Evolutionary conservation across 768 basidiomycete genomes (phyloP), one percentile per base, ranked within the genome.

Genomic region (Polyporus arcularius): DNA sequence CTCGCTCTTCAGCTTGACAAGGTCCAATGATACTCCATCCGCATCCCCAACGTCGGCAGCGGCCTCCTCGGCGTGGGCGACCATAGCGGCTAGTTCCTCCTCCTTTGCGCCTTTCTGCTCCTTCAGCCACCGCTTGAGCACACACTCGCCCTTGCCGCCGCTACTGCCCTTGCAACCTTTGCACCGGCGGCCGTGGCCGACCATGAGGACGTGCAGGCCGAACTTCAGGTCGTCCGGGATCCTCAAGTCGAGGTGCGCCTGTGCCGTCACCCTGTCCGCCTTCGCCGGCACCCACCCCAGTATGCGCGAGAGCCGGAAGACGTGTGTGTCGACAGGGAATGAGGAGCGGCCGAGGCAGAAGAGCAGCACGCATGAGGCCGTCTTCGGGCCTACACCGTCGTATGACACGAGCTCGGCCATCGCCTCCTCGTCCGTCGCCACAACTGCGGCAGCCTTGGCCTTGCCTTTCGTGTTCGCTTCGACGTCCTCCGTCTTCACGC

Each of bases 311-410:
- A 86, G 68, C 14, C 85, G 75, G 65, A 79, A 86, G 28, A 87
- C 80, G 61, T 86, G 85, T 8, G 86, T 87, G 61, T 87, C 85
- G 51, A 87, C 86, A 0, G 86, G 83, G 57, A 87, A 86, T 0
- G 83, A 82, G 47, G 82, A 75, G n/a, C 85, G 75, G 4, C 81
- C 84, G 7, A 87, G 74, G 63, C 83, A 85, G 68, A 87, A 85
- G 26, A 85, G 74, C 12, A 86, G 70, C 0, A 87, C 85, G 60
- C 85, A 87, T 0, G 85, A 82, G 1, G 84, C 85, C 1, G 85
- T 86, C 71, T 86, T 86, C 1, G 84, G 85, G 1, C 85, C 85
- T 10, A 87, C 85, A 0, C 85, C 85, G 32, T 78, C 71, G 57
- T 82, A 82, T 4, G 83, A 78, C 14, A 85, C 78, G 30, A 87